phyloP scores from a whole-genome alignment of 352 stramenopile species.

The Albugo candida region DNA sequence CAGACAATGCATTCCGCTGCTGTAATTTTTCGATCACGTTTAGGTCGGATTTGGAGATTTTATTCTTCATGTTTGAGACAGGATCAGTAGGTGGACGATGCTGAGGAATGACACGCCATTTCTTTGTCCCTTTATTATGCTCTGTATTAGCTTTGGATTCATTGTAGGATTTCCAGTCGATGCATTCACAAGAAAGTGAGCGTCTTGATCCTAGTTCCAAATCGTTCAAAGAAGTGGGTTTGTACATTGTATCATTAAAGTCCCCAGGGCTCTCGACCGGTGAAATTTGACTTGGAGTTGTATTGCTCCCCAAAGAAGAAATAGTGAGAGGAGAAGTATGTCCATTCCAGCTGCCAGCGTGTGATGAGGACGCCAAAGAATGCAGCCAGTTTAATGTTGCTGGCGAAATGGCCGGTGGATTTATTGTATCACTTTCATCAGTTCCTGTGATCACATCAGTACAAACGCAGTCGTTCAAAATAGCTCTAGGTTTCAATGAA shows the following conservation, averaged over 20 bases:
- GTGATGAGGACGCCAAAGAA: constrained; percentile 40
- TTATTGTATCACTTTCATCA: too few species aligned
- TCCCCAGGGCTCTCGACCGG: background rate
- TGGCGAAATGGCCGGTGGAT: constrained; percentile 37
- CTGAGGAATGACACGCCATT: constrained; percentile 67
- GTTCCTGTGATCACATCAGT: too few species aligned
- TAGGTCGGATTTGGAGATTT: background rate
- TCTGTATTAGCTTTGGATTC: constrained; percentile 24
- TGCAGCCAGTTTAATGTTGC: constrained; percentile 63
- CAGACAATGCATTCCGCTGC: background rate
- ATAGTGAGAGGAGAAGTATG: background rate
- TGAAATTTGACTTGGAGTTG: background rate
- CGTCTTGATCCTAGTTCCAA: background rate
- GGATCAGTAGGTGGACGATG: constrained; percentile 41
- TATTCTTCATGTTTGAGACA: background rate
- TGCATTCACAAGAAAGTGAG: constrained; percentile 47
- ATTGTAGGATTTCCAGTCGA: constrained; percentile 78
- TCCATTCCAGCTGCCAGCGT: constrained; percentile 21
- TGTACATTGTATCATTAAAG: background rate
- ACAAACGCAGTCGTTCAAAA: too few species aligned
- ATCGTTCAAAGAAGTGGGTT: too few species aligned
- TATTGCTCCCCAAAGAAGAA: background rate
- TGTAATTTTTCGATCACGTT: background rate
- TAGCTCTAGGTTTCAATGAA: too few species aligned
- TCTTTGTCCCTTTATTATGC: constrained; percentile 35